These are phyloP conservation scores for Aplosporella prunicola DNA, from an alignment of 2,329 filamentous ascomycete species.

Conservation along the genomic window DNA sequence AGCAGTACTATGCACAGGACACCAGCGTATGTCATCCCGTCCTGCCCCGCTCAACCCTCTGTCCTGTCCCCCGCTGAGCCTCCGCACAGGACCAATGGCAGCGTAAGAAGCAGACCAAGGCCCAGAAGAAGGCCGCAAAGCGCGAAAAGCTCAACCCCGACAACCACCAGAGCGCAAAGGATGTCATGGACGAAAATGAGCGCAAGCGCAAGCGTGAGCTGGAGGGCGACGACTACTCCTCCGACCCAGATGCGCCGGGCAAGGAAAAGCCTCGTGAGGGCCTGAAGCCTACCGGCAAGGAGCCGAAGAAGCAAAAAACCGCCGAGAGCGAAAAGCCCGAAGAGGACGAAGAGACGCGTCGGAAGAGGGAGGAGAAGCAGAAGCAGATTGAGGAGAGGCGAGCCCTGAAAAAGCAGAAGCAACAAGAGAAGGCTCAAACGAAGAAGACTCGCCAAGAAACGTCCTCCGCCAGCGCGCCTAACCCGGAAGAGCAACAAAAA, in stretches of 20 bases:
- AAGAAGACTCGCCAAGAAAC: constrained; percentile 25
- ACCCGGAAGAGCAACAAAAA: constrained; percentile 18
- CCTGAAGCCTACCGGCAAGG: constrained; percentile 20
- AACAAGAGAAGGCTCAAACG: constrained; percentile 9
- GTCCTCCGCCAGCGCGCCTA: constrained; percentile 2
- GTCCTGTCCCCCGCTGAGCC: background rate
- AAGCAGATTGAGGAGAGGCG: constrained; percentile 36
- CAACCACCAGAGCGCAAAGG: constrained; percentile 81
- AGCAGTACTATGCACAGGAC: constrained; percentile 83
- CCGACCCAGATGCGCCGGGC: constrained; percentile 24
- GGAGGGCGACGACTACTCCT: constrained; percentile 43
- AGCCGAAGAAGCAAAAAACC: constrained; percentile 35
- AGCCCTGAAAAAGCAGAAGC: constrained; percentile 30
- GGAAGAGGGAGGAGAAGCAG: constrained; percentile 35
- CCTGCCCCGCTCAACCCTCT: constrained; percentile 12
- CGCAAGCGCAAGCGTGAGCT: constrained; percentile 64
- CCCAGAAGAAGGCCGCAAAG: constrained; percentile 72
- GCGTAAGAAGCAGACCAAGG: constrained; percentile 91
- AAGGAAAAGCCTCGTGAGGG: constrained; percentile 31
- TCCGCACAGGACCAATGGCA: constrained; percentile 74
- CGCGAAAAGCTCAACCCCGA: constrained; percentile 86
- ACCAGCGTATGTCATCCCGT: constrained; percentile 55
- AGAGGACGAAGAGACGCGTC: constrained; percentile 29
- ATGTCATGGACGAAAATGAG: constrained; percentile 80
- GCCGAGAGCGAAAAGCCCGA: constrained; percentile 14